Percentiles rank a stretch among this genome's conserved stretches.
phyloP scores from a whole-genome alignment of 106 monocot species.

The Apostasia ramifera region DNA sequence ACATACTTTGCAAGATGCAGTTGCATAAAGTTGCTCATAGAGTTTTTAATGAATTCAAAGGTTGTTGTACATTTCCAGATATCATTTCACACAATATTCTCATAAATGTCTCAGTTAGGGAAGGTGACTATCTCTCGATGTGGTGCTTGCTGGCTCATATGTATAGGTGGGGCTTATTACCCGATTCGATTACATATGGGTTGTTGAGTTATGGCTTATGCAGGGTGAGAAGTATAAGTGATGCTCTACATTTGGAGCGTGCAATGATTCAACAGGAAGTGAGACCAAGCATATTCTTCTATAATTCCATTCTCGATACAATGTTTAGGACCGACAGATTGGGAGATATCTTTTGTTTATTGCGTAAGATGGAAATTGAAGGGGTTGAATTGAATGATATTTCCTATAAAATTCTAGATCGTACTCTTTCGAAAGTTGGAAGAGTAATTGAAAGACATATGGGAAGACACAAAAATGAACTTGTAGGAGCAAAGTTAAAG shows the following conservation, averaged over 20 bases:
- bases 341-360: constrained; percentile 28
- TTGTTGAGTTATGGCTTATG: constrained; percentile 28
- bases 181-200: constrained; percentile 37
- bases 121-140: constrained; percentile 7
- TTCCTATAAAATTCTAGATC: constrained; percentile 25
- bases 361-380: constrained; percentile 35
- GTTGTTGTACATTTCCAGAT: constrained; percentile 22
- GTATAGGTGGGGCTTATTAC: constrained; percentile 22
- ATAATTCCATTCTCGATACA: constrained; percentile 33
- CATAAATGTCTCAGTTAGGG: constrained; percentile 27
- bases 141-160: constrained; percentile 24
- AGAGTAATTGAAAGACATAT: constrained; percentile 24
- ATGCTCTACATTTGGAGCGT: constrained; percentile 23
- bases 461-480: background rate
- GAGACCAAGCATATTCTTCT: constrained; percentile 28
- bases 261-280: constrained; percentile 26
- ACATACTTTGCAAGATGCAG: constrained; percentile 30
- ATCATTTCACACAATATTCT: constrained; percentile 54
- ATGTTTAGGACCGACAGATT: constrained; percentile 23
- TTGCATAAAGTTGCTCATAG: constrained; percentile 13
- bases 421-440: constrained; percentile 23
- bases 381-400: constrained; percentile 35
- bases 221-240: constrained; percentile 18
- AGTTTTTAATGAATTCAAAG: constrained; percentile 27
- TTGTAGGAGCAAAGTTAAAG: no score